Percentiles rank a stretch among this genome's conserved stretches.
These are phyloP conservation scores for Spathaspora passalidarum DNA, from an alignment of 805 yeast genomes.

Conservation along the genomic window DNA sequence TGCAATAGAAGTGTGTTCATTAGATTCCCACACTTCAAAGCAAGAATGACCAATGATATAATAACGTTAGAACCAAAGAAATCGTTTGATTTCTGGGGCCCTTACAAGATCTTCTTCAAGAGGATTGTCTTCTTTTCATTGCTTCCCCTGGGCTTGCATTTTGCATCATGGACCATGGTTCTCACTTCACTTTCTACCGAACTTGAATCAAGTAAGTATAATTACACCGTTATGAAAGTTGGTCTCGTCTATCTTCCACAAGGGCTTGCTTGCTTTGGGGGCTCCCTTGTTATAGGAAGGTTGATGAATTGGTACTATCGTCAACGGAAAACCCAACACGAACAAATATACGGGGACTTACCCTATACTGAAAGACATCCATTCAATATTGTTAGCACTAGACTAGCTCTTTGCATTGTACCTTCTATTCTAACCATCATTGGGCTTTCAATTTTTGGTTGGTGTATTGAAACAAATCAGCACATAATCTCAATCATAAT, in stretches of 20 bases:
- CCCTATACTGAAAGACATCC: slow-evolving; percentile 27
- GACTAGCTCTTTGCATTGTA: slow-evolving; percentile 41
- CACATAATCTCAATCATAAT: slow-evolving; percentile 56
- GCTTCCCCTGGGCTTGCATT: slow-evolving; percentile 59
- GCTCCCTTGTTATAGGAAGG: slow-evolving; percentile 59
- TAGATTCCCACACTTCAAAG: slow-evolving; percentile 22
- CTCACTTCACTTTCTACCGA: slow-evolving; percentile 63
- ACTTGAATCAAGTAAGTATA: slow-evolving; percentile 45
- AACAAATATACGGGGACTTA: slow-evolving; percentile 13
- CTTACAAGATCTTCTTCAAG: slow-evolving; percentile 42
- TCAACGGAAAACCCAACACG: slow-evolving; percentile 18
- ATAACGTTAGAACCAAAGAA: slow-evolving; percentile 13
- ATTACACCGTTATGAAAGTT: slow-evolving; percentile 50
- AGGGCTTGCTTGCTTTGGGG: slow-evolving; percentile 63
- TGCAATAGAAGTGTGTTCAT: slow-evolving; percentile 48
- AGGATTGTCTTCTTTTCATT: slow-evolving; percentile 48
- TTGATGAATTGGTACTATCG: slow-evolving; percentile 52
- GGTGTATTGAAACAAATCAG: slow-evolving; percentile 57
- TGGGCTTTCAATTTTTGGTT: slow-evolving; percentile 52
- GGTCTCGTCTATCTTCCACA: slow-evolving; percentile 75
- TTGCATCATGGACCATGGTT: slow-evolving; percentile 66
- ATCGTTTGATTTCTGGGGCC: slow-evolving; percentile 24
- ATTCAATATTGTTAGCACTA: slow-evolving; percentile 54
- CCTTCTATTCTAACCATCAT: slow-evolving; percentile 37
- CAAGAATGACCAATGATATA: slow-evolving; percentile 29